Evolutionary conservation across 768 basidiomycete species (phyloP), one percentile per base, ranked within the genome.

Genomic region (Cyclocybe cylindracea): DNA sequence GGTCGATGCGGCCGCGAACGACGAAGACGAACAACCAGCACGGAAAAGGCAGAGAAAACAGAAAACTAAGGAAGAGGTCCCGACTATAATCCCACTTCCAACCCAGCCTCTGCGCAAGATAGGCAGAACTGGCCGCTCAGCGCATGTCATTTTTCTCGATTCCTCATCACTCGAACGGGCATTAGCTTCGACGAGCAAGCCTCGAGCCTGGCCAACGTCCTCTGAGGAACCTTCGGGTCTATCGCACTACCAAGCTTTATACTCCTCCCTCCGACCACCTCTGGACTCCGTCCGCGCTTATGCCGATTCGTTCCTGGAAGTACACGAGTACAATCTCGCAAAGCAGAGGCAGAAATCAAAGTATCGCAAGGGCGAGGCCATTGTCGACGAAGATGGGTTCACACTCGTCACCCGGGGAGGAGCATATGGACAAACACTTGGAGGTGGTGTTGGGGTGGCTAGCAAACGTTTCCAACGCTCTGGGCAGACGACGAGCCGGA

Each of bases 351-450:
- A 80, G 57, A 78, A 79, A 63, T 81, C 83, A 18, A 77, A 82
- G 63, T 91, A 89, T 62, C 78, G 74, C 58, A 91, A 91, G 64
- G 91, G 91, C 16, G 92, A 93, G 61, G 92, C 89, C 5, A 78
- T 96, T 50, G 89, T 96, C 39, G 94, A 98, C 66, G 93, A 90
- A 53, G 94, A 98, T 55, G 94, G 94, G 2, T 98, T 96, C 67
- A 96, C 93, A 9, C 81, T 98, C 10, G 94, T 98, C 34, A 90
- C 87, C n/a, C 79, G 94, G 35, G 91, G 93, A 4, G 94, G 94
- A 10, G 87, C 88, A 16, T 94, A 94, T 60, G 94, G 94, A 4
- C 78, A 91, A 63, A 91, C 91, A 1, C 73, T 94, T 4, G 94
- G 94, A 29, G 92, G 93, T 10, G 93, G 91, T 1, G 75, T 78